Conservation (phyloP, 441 rosid genomes). For the Flueggea neowawraea region DNA sequence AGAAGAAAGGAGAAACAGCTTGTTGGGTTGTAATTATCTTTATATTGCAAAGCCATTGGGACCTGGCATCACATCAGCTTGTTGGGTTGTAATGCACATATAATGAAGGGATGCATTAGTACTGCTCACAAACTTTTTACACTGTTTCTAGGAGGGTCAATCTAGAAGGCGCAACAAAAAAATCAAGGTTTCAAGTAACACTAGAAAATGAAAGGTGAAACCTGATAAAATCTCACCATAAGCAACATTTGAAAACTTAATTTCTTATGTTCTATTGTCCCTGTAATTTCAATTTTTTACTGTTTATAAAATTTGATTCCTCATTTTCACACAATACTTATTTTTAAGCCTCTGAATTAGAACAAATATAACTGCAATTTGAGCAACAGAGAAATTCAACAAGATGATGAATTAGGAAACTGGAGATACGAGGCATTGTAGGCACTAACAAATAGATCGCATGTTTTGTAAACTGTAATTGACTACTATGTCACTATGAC, state of each 20-base stretch:
- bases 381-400: no score
- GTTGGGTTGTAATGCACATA: background rate
- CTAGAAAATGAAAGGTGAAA: background rate
- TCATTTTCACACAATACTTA: background rate
- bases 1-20: no score
- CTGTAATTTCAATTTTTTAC: background rate
- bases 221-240: background rate
- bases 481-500: no score
- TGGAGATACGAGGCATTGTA: no score
- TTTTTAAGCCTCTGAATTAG: no score
- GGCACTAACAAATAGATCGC: no score
- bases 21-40: no score
- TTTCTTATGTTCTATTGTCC: background rate
- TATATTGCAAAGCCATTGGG: no score
- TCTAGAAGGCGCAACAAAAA: background rate
- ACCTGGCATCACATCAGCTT: no score
- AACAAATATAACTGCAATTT: no score
- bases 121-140: background rate
- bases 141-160: background rate
- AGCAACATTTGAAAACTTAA: background rate
- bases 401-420: no score
- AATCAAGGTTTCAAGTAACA: background rate
- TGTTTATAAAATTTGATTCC: background rate
- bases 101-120: background rate
- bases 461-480: no score